Base-by-base conservation (phyloP, 2,329 filamentous ascomycete species). In the Ceratocystis cacaofunesta region DNA sequence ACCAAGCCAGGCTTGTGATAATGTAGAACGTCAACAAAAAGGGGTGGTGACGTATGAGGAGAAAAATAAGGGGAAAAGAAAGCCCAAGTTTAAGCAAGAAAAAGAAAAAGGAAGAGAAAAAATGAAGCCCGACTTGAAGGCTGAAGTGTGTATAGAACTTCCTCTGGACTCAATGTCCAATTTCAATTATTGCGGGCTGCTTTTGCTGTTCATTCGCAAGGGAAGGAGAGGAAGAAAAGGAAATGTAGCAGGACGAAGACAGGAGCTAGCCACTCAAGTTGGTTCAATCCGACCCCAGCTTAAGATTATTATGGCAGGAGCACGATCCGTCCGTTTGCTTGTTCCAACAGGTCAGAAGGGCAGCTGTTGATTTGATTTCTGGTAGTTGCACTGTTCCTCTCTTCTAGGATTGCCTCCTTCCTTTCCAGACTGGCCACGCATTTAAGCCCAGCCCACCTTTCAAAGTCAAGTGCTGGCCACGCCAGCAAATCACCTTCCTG, bases 291-390 rank as follows among this genome's bases (percentile, higher is more conserved):
- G 12, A 41, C 36, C 36, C 36, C 36, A 41, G 36, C 36, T 41
- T 41, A 41, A 41, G 36, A 41, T 41, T 41, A 58, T 58, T 58
- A 8, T 57, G 52, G 52, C 52, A 57, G 25, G 52, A 57, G 52
- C 52, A 57, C 52, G 52, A 57, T 57, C 48, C 48, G 52, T 57
- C 30, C 12, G 52, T 57, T 57, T 57, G 52, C n/a, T 58, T n/a
- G 28, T 58, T 28, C 30, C 5, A 36, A 10, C 36, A 41, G 36
- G 36, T 15, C 36, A 41, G 48, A 3, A 52, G 48, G 48, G 48
- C n/a, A 52, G 48, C 22, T 22, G n/a, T 22, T n/a, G 48, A 52
- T 25, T n/a, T 25, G 22, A 25, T 19, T 22, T 52, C 3, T 12
- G 36, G 48, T 8, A 52, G 48, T 52, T 52, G 48, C 48, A 19